phyloP scores from a whole-genome alignment of 768 basidiomycete species.

The Russula lepida region DNA sequence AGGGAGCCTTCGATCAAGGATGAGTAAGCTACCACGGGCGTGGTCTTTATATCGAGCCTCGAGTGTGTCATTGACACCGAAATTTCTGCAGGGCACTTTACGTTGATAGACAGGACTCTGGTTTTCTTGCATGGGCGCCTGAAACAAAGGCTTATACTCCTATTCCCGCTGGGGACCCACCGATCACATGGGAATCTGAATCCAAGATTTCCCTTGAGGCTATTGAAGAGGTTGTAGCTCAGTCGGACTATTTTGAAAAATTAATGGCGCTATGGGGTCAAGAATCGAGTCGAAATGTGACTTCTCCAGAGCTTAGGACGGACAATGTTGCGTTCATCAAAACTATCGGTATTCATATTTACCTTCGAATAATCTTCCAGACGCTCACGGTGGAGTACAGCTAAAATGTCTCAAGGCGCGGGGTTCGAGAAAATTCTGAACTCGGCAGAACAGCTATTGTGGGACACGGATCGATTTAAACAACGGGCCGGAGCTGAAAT shows the following conservation, averaged over 20 bases:
- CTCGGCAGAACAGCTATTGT: constrained; percentile 52
- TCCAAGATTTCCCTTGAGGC: constrained; percentile 45
- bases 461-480: constrained; percentile 70
- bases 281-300: constrained; percentile 56
- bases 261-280: constrained; percentile 67
- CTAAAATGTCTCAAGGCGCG: constrained; percentile 54
- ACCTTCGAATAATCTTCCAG: not conserved
- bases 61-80: not conserved
- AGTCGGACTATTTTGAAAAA: constrained; percentile 50
- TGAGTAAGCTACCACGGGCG: constrained; percentile 7
- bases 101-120: constrained; percentile 68
- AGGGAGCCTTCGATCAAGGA: constrained; percentile 13
- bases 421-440: constrained; percentile 45
- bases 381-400: constrained; percentile 31
- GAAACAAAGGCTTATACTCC: constrained; percentile 52
- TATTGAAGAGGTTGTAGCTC: constrained; percentile 39
- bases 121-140: constrained; percentile 69
- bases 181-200: constrained; percentile 44
- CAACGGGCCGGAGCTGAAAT: constrained; percentile 76
- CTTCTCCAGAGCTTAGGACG: constrained; percentile 47
- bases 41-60: too few species aligned
- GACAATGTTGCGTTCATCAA: constrained; percentile 44
- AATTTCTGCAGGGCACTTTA: constrained; percentile 35
- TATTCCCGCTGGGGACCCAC: constrained; percentile 30
- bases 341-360: constrained; percentile 35